Percentiles rank a stretch among this genome's conserved stretches.
Conservation (phyloP, 176 grass and related monocot species). For the Miscanthus lutarioriparius region DNA sequence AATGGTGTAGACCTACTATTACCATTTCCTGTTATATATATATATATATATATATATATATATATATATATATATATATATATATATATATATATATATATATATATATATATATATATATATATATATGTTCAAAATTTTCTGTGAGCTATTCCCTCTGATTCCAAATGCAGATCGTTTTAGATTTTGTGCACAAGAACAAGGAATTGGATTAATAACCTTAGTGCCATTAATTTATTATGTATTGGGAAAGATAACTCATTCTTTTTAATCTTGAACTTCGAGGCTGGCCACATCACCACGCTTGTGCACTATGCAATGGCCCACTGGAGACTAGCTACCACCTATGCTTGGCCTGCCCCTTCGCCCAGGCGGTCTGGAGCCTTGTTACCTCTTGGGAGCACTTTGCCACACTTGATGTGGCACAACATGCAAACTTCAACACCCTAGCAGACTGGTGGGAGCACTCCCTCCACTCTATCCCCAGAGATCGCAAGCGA, state of each 20-base stretch:
- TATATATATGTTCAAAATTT: background rate
- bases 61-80: conserved; percentile 1
- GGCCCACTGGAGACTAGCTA: too few relatives aligned
- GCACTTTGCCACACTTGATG: background rate
- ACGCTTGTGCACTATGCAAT: background rate
- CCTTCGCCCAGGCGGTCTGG: too few relatives aligned
- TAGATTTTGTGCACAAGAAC: background rate
- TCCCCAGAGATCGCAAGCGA: background rate
- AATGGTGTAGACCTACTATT: background rate
- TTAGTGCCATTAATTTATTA: background rate
- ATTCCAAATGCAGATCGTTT: background rate
- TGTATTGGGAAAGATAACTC: background rate
- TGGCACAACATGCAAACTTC: background rate
- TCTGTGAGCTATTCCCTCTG: background rate
- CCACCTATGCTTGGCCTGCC: too few relatives aligned
- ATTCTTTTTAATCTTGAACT: background rate
- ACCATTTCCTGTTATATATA: background rate
- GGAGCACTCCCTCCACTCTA: background rate
- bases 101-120: background rate
- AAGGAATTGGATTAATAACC: background rate
- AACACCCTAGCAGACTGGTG: background rate
- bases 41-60: background rate
- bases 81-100: background rate
- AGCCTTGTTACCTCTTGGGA: background rate
- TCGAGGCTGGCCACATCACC: background rate